Conservation (phyloP, 1,284 basidiomycete genomes). For the Cryptococcus wingfieldii region DNA sequence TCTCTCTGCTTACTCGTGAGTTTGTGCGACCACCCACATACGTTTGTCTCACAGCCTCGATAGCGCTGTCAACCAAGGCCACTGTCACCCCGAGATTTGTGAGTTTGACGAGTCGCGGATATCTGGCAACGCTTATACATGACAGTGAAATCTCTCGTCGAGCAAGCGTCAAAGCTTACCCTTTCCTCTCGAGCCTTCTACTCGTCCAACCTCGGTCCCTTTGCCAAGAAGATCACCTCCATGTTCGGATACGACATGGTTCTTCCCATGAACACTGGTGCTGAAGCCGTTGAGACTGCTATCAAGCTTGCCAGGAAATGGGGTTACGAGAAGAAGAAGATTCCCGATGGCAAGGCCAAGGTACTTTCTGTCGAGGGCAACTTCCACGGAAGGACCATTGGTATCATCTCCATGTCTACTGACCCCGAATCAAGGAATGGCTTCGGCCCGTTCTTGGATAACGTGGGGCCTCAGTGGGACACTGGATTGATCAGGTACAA, state of each 20-base stretch:
- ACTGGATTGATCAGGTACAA: slow-evolving; percentile 71
- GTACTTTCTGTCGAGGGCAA: slow-evolving; percentile 85
- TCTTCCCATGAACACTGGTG: slow-evolving; percentile 99
- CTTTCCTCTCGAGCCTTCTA: slow-evolving; percentile 96
- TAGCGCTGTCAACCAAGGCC: slow-evolving; percentile 85
- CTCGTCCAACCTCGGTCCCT: slow-evolving; percentile 83
- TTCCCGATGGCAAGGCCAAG: slow-evolving; percentile 76
- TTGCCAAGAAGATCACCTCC: slow-evolving; percentile 78
- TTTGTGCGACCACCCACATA: slow-evolving; percentile 17
- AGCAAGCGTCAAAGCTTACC: slow-evolving; percentile 85
- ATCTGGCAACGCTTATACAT: not conserved
- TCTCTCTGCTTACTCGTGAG: slow-evolving; percentile 94
- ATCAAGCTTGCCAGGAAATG: slow-evolving; percentile 80
- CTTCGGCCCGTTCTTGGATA: slow-evolving; percentile 85
- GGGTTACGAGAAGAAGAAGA: slow-evolving; percentile 81
- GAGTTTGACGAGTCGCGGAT: slow-evolving; percentile 9
- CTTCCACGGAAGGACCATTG: slow-evolving; percentile 93
- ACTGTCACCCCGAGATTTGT: slow-evolving; percentile 75
- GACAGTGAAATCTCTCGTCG: slow-evolving; percentile 69
- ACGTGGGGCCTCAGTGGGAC: slow-evolving; percentile 67
- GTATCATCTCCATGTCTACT: slow-evolving; percentile 89
- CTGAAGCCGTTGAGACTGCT: slow-evolving; percentile 92
- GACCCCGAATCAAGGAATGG: slow-evolving; percentile 83
- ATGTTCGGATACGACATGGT: slow-evolving; percentile 92
- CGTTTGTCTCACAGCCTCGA: not conserved